Base-by-base conservation (phyloP, 768 basidiomycete genomes). In the Phanerodontia chrysosporium region DNA sequence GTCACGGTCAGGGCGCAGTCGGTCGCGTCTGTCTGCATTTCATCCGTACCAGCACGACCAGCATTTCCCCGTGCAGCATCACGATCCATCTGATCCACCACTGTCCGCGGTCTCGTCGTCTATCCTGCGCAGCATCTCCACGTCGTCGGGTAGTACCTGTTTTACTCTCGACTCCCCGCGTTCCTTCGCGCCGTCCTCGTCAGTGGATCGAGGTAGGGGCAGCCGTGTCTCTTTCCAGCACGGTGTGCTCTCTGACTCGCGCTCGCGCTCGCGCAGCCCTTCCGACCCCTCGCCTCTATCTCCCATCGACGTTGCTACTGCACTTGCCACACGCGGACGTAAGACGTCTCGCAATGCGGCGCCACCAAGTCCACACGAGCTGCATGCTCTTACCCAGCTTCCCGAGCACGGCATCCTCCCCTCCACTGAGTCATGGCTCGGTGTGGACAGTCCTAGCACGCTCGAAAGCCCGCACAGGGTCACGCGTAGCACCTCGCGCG, bases 251-350 rank as follows among this genome's bases (percentile, higher is more conserved):
- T 72, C 67, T 12, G 55, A 64, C 21, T 80, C 79, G 9, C 77
- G 80, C 21, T 82, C 80, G 9, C 77, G 80, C 21, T 82, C 80
- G 5, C 72, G 75, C 8, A 82, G 80, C 67, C 80, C 80, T 0
- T 79, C 78, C 59, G 68, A 78, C 9, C n/a, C n/a, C n/a, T 71
- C 74, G 1, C 80, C 80, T 0, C 64, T 71, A 7, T 84, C 82
- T 0, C 83, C 83, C 1, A 45, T 62, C 3, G 70, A 69, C 32
- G 55, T 56, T 10, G 58, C 59, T 21, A 39, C 59, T 14, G 65
- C 63, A 3, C 32, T 46, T 10, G 25, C 45, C 14, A 32, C 59
- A 24, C 67, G 63, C 18, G 63, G 62, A 1, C 58, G 58, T 44
- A 66, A 66, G 54, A 29, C 62, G 10, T 58, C 66, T 1, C 58